Evolutionary conservation across 768 basidiomycete species (phyloP).

Genomic region (Lactarius deliciosus): DNA sequence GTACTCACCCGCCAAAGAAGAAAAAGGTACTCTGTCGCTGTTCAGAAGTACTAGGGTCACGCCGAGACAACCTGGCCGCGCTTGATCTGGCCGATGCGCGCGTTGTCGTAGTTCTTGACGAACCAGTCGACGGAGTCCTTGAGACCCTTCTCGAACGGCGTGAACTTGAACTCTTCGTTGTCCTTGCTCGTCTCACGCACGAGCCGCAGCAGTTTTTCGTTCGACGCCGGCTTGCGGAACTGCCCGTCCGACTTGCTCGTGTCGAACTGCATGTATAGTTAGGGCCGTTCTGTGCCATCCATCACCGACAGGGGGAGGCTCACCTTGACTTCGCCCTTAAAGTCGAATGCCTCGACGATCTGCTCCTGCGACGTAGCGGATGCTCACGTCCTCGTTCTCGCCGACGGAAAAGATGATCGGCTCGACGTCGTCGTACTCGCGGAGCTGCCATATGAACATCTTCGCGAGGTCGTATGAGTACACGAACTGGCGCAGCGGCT

Average conservation of each 20-base stretch:
- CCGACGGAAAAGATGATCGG: constrained; percentile 91
- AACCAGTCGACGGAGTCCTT: constrained; percentile 84
- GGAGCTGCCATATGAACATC: constrained; percentile 88
- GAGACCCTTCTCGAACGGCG: constrained; percentile 74
- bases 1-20: neutral
- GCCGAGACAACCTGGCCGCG: constrained; percentile 1
- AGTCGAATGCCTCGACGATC: constrained; percentile 78
- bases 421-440: constrained; percentile 90
- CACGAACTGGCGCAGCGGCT: constrained; percentile 93
- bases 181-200: constrained; percentile 41
- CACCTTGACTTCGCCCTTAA: constrained; percentile 71
- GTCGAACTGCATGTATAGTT: constrained; percentile 61
- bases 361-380: constrained; percentile 85
- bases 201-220: constrained; percentile 60
- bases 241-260: constrained; percentile 83
- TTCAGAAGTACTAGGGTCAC: neutral
- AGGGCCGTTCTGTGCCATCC: neutral
- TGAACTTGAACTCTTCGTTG: constrained; percentile 82
- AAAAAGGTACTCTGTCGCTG: neutral
- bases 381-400: constrained; percentile 90
- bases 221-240: constrained; percentile 93
- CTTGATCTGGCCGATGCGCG: constrained; percentile 52
- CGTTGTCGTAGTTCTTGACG: constrained; percentile 70
- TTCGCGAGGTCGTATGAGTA: constrained; percentile 95
- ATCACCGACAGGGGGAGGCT: constrained; percentile 28